A percentile compares a stretch with the other conserved stretches of the same genome.
phyloP scores from a whole-genome alignment of 225 moss, liverwort and hornwort species.

The Polytrichum commune region DNA sequence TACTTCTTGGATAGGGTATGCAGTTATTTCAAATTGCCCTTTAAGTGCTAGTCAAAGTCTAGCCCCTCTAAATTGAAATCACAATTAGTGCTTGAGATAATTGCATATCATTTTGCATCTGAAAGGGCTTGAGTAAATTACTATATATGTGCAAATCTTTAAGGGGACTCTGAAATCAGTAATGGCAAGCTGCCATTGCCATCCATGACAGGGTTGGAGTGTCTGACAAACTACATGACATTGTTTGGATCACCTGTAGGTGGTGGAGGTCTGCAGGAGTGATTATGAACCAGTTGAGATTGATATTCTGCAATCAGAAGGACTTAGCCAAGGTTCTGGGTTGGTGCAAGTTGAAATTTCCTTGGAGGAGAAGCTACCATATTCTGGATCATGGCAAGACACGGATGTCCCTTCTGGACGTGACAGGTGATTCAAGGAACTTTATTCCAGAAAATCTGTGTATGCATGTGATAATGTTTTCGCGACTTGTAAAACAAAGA shows the following conservation, averaged over 20 bases:
- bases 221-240: not conserved
- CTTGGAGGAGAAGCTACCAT: slow-evolving; percentile 74
- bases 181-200: no score
- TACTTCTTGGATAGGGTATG: slow-evolving; percentile 78
- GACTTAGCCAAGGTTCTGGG: slow-evolving; percentile 95
- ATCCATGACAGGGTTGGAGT: no score
- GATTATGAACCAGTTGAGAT: slow-evolving; percentile 64
- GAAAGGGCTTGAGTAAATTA: no score
- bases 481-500: no score
- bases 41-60: no score
- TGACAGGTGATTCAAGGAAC: slow-evolving; percentile 46
- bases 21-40: not conserved
- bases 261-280: slow-evolving; percentile 61
- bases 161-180: no score
- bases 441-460: no score
- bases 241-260: slow-evolving; percentile 31
- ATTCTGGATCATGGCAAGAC: slow-evolving; percentile 66
- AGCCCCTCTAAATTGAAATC: no score
- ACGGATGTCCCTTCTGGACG: slow-evolving; percentile 45
- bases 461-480: no score
- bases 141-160: no score
- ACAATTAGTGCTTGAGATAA: no score
- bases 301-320: slow-evolving; percentile 84
- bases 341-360: slow-evolving; percentile 88
- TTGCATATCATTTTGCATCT: no score